Evolutionary conservation across 768 basidiomycete genomes (phyloP), one percentile per base, ranked within the genome.

Genomic region (Tulasnella calospora): DNA sequence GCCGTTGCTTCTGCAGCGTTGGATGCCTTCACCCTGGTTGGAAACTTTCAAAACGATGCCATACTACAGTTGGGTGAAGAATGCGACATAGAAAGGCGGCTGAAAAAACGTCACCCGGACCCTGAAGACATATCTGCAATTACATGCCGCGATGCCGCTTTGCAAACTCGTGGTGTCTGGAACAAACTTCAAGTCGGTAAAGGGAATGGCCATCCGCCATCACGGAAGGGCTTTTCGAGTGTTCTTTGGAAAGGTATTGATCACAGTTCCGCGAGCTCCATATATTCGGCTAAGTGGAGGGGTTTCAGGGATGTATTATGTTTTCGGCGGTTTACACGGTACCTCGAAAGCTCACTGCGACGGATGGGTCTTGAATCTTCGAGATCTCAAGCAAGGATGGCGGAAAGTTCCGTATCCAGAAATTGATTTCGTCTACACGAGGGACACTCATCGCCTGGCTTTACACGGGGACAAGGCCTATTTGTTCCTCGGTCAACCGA

Each of bases 121-220:
- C 69, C 47, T 33, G 33, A 51, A 23, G 27, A 70, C 35, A 47
- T 72, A 40, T 30, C 38, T 15, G n/a, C 27, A 30, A 38, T 74
- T 27, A 21, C 17, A 47, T 46, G 47, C 40, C 17, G 33, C 27
- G 21, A 47, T 47, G 41, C 47, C 55, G 78, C 80, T 23, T 71
- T 84, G 13, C 86, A 87, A 74, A 79, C 85, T 8, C 82, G 81
- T 4, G 86, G 86, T 1, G 85, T 84, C 0, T 86, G 85, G 86
- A 79, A 81, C 78, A 84, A 85, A 78, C 78, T 86, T 46, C 36
- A 46, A 41, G 78, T 82, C 17, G 30, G 61, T 19, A 67, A 67
- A 70, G 80, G 77, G 2, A 67, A 77, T 83, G 23, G 83, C 81
- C 82, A 80, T 41, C 61, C 82, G 83, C 27, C 82, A 82, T 80